Base-by-base conservation (phyloP, 805 yeast genomes). In the Zygoascus ofunaensis region DNA sequence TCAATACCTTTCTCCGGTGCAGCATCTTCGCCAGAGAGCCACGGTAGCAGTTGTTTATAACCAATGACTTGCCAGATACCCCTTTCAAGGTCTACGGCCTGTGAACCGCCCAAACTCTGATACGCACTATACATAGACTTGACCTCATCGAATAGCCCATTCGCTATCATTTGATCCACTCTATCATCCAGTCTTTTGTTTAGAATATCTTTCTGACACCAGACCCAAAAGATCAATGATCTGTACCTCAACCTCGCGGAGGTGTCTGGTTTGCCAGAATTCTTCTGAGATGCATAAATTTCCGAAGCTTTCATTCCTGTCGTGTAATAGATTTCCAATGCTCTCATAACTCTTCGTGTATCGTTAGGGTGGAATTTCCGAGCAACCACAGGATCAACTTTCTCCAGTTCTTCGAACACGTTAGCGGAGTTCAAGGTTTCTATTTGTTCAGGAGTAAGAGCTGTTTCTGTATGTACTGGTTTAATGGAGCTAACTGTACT, bases 21-120 rank as follows among this genome's bases (percentile, higher is more conserved):
- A 7, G 90, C 77, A 3, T 63, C 66, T 3, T 58, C 42, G 73
- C 71, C 14, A 52, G 49, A 50, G 7, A 52, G 43, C 49, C 48
- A 61, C 5, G 61, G 58, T 24, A 59, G 49, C 43, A 54, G 54
- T 44, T 59, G 59, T 20, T 86, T 85, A 63, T 85, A 92, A 1
- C 97, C 97, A 55, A 90, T 85, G 1, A 85, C 95, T 64, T 92
- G 97, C 87, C 87, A 87, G 0, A 90, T 73, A 2, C 97, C 97
- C 46, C 73, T 68, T 43, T 82, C 82, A 45, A 76, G 64, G 46
- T 72, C 79, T 7, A 82, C 77, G 19, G 55, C 59, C 4, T 61
- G n/a, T 58, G 1, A 56, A 51, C 18, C 39, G 36, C 4, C 48
- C 38, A 8, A 45, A 35, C n/a, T 43, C 22, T 19, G 43, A 44